Conservation (phyloP, 2,329 filamentous ascomycete species). For the Cladobotryum mycophilum region DNA sequence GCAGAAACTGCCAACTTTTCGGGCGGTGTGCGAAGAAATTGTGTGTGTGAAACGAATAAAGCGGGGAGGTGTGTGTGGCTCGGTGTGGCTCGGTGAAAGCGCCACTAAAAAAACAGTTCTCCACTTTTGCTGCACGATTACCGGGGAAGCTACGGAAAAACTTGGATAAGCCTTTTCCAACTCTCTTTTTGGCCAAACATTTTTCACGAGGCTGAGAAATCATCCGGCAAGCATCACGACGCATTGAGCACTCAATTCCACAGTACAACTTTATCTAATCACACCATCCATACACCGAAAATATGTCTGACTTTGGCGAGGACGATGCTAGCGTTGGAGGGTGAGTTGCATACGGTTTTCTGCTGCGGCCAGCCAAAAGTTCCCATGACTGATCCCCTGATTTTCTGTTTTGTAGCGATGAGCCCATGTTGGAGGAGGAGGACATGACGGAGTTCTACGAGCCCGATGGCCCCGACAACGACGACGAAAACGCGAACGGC, state of each 20-base stretch:
- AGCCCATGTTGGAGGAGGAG: constrained; percentile 67
- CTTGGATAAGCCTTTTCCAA: constrained; percentile 17
- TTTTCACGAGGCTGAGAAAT: constrained; percentile 23
- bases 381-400: constrained; percentile 15
- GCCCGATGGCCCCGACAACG: constrained; percentile 48
- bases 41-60: too few species aligned
- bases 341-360: constrained; percentile 34
- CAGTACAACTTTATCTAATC: not conserved
- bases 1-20: constrained; percentile 28
- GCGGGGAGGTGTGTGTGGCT: constrained; percentile 17
- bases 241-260: not conserved
- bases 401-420: constrained; percentile 50
- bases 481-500: constrained; percentile 46
- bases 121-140: not conserved
- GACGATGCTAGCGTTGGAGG: constrained; percentile 54
- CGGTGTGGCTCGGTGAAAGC: constrained; percentile 11
- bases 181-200: constrained; percentile 17
- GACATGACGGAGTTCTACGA: constrained; percentile 54
- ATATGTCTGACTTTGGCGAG: constrained; percentile 70
- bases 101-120: too few species aligned
- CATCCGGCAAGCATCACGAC: not conserved
- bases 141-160: constrained; percentile 28
- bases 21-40: constrained; percentile 25
- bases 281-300: constrained; percentile 16
- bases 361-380: not conserved